Percentiles rank a stretch among this genome's conserved stretches.
phyloP scores from a whole-genome alignment of 768 basidiomycete species.

The Russula dissimulans region DNA sequence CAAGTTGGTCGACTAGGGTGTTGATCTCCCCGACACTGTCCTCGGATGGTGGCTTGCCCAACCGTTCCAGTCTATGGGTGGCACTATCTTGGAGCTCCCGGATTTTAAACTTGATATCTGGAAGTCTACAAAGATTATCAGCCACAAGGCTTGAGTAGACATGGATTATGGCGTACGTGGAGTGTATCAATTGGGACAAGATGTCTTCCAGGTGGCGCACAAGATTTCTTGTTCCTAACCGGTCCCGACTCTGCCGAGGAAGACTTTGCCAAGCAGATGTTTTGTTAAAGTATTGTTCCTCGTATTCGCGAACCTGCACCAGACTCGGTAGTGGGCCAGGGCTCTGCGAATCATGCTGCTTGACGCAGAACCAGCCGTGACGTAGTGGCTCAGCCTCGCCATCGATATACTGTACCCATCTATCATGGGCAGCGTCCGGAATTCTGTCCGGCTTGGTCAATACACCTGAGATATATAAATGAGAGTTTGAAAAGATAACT shows the following conservation, averaged over 20 bases:
- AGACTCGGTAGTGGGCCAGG: background rate
- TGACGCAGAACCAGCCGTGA: slow-evolving; percentile 14
- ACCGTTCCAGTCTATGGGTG: slow-evolving; percentile 17
- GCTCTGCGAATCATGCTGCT: slow-evolving; percentile 8
- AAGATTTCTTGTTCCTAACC: background rate
- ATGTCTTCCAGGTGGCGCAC: slow-evolving; percentile 1
- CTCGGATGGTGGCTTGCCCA: slow-evolving; percentile 41
- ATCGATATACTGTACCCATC: slow-evolving; percentile 18
- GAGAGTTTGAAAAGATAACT: background rate
- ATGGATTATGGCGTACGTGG: background rate
- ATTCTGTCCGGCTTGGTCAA: slow-evolving; percentile 28
- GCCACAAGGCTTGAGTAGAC: background rate
- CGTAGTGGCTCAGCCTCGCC: background rate
- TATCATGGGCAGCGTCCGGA: slow-evolving; percentile 14
- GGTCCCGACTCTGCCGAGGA: background rate
- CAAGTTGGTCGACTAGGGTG: slow-evolving; percentile 36
- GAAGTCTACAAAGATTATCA: slow-evolving; percentile 34
- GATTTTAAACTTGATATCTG: slow-evolving; percentile 47
- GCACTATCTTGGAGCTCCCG: slow-evolving; percentile 31
- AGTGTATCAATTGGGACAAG: background rate
- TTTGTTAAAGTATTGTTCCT: background rate
- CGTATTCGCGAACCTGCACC: background rate
- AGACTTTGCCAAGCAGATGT: background rate
- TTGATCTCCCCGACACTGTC: slow-evolving; percentile 49
- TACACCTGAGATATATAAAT: slow-evolving; percentile 21